A percentile compares a stretch with the other conserved stretches of the same genome.
Evolutionary conservation across 768 basidiomycete genomes (phyloP).

Genomic region (Agaricus sinodeliciosus): DNA sequence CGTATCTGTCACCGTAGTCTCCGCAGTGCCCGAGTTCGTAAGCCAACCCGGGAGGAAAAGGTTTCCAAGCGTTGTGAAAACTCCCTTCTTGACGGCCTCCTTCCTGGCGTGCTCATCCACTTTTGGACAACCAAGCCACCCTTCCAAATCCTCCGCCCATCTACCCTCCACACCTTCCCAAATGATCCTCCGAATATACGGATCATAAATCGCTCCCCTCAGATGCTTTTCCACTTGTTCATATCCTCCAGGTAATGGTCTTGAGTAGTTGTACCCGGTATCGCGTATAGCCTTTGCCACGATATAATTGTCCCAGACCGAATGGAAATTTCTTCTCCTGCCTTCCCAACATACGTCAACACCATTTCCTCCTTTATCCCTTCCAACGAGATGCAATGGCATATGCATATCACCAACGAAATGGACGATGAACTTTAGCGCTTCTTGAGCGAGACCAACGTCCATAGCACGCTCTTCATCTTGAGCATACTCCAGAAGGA

Average conservation of each 20-base stretch:
- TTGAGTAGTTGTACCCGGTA: slow-evolving; percentile 69
- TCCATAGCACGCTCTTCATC: slow-evolving; percentile 16
- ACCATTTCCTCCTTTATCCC: slow-evolving; percentile 84
- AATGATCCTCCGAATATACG: slow-evolving; percentile 49
- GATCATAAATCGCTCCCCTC: slow-evolving; percentile 78
- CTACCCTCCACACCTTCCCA: slow-evolving; percentile 5
- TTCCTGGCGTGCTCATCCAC: not conserved
- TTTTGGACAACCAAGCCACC: slow-evolving; percentile 10
- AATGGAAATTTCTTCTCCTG: slow-evolving; percentile 72
- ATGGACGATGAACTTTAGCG: slow-evolving; percentile 89
- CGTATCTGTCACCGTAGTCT: slow-evolving; percentile 21
- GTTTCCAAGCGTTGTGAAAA: not conserved
- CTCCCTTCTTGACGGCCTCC: not conserved
- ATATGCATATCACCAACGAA: slow-evolving; percentile 92
- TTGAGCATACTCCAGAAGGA: slow-evolving; percentile 46
- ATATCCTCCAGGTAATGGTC: slow-evolving; percentile 47
- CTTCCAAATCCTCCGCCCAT: slow-evolving; percentile 4
- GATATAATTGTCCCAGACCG: slow-evolving; percentile 80
- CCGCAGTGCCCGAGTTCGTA: slow-evolving; percentile 13
- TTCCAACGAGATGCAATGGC: slow-evolving; percentile 86
- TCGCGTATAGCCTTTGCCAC: slow-evolving; percentile 78
- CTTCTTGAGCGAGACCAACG: slow-evolving; percentile 49
- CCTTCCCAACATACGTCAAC: slow-evolving; percentile 70
- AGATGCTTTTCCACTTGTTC: slow-evolving; percentile 52
- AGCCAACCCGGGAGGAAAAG: slow-evolving; percentile 9